Percentiles rank a stretch among this genome's conserved stretches.
phyloP scores from a whole-genome alignment of 2,329 filamentous ascomycete species.

The Fusarium avenaceum region DNA sequence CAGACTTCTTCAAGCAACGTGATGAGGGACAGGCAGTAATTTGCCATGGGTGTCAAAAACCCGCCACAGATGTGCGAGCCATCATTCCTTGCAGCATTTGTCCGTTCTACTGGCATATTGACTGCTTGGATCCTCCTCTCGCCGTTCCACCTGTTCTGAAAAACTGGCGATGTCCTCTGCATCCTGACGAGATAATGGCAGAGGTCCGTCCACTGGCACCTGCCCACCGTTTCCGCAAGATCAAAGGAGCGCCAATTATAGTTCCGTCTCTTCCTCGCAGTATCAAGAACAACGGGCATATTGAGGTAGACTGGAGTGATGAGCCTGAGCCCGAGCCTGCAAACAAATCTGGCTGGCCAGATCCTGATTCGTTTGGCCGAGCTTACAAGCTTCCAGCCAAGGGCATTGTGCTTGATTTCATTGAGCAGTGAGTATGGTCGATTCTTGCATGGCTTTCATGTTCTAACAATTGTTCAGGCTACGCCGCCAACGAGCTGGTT shows the following conservation, averaged over 20 bases:
- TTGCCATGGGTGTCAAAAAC: conserved; percentile 80
- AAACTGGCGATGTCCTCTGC: conserved; percentile 90
- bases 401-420: conserved; percentile 79
- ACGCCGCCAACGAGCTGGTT: conserved; percentile 57
- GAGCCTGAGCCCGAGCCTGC: conserved; percentile 71
- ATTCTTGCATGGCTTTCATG: not conserved
- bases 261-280: conserved; percentile 71
- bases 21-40: conserved; percentile 84
- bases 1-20: conserved; percentile 76
- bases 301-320: conserved; percentile 75
- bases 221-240: conserved; percentile 72
- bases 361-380: conserved; percentile 72
- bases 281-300: conserved; percentile 76
- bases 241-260: conserved; percentile 68
- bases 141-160: conserved; percentile 81
- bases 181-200: conserved; percentile 81
- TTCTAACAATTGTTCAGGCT: conserved; percentile 51
- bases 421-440: conserved; percentile 68
- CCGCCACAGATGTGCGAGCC: conserved; percentile 71
- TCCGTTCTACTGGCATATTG: conserved; percentile 87
- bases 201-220: conserved; percentile 70
- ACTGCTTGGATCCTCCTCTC: conserved; percentile 89
- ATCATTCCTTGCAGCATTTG: conserved; percentile 92
- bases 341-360: conserved; percentile 69
- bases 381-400: conserved; percentile 73